Percentiles rank a stretch among this genome's conserved stretches.
Evolutionary conservation across 768 basidiomycete genomes (phyloP).

Genomic region (Pisolithus marmoratus): DNA sequence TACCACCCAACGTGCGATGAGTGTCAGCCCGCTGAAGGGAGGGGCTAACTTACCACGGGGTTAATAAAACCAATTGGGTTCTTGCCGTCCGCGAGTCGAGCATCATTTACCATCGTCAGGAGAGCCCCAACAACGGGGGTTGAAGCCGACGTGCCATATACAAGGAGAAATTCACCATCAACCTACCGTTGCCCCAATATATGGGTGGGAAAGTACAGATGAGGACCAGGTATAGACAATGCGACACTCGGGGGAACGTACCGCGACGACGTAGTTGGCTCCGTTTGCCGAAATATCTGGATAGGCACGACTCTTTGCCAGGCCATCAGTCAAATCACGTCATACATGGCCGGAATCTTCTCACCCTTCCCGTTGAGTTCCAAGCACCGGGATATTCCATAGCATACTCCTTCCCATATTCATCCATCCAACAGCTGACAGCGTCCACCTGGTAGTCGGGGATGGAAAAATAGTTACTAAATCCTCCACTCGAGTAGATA

Average conservation of each 20-base stretch:
- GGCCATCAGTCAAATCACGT: conserved; percentile 12
- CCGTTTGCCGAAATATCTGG: conserved; percentile 35
- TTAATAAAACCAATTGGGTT: conserved; percentile 38
- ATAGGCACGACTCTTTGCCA: conserved; percentile 27
- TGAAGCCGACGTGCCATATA: conserved; percentile 30
- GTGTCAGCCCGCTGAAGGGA: not conserved
- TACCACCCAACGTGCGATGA: conserved; percentile 24
- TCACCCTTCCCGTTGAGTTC: conserved; percentile 24
- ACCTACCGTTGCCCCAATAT: conserved; percentile 2
- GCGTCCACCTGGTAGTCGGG: conserved; percentile 35
- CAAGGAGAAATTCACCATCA: conserved; percentile 20
- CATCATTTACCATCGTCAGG: conserved; percentile 37
- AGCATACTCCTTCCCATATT: conserved; percentile 27
- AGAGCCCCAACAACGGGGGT: conserved; percentile 28
- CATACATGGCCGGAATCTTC: not conserved
- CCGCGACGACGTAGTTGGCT: conserved; percentile 24
- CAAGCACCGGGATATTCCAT: conserved; percentile 20
- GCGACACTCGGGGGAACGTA: conserved; percentile 4
- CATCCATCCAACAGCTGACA: conserved; percentile 13
- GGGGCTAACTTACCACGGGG: conserved; percentile 27
- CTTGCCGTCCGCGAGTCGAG: conserved; percentile 28
- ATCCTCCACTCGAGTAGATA: conserved; percentile 30
- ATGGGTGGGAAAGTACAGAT: not conserved
- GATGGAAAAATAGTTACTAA: conserved; percentile 37
- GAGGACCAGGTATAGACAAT: not conserved